Conservation (phyloP, 2,329 filamentous ascomycete species). For the Fusarium agapanthi region DNA sequence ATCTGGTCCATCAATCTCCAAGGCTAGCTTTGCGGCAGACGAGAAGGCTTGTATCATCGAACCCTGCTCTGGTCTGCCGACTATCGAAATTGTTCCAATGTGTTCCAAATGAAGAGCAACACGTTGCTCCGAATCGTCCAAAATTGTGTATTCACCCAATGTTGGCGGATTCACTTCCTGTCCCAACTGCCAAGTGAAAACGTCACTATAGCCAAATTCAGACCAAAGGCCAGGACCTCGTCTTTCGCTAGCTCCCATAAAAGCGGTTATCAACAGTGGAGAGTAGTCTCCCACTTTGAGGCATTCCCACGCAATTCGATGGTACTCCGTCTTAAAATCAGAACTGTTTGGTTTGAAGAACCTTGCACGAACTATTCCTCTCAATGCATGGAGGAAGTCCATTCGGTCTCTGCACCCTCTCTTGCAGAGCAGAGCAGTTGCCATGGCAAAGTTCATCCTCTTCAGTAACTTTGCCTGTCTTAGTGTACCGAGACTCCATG, state of each 20-base stretch:
- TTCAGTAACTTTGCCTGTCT: not conserved
- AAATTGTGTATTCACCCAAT: accelerated
- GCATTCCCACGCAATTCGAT: not conserved
- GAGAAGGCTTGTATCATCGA: not conserved
- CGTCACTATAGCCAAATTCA: not conserved
- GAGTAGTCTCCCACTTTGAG: not conserved
- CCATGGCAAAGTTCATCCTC: not conserved
- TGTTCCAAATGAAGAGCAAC: not conserved
- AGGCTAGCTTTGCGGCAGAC: not conserved
- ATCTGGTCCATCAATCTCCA: not conserved
- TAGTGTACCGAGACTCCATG: not conserved
- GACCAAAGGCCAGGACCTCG: not conserved
- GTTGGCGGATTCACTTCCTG: not conserved
- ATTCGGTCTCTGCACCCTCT: not conserved
- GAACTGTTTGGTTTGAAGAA: not conserved
- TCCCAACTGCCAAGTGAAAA: not conserved
- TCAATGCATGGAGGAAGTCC: not conserved
- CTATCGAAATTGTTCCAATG: not conserved
- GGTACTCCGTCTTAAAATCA: not conserved
- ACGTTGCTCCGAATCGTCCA: accelerated
- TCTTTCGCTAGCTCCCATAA: not conserved
- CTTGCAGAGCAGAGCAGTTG: not conserved
- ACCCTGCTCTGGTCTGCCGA: not conserved
- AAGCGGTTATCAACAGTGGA: not conserved
- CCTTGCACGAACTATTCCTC: not conserved